Percentiles rank a stretch among this genome's conserved stretches.
phyloP scores from a whole-genome alignment of 2,329 filamentous ascomycete species.

The Macroventuria anomochaeta region DNA sequence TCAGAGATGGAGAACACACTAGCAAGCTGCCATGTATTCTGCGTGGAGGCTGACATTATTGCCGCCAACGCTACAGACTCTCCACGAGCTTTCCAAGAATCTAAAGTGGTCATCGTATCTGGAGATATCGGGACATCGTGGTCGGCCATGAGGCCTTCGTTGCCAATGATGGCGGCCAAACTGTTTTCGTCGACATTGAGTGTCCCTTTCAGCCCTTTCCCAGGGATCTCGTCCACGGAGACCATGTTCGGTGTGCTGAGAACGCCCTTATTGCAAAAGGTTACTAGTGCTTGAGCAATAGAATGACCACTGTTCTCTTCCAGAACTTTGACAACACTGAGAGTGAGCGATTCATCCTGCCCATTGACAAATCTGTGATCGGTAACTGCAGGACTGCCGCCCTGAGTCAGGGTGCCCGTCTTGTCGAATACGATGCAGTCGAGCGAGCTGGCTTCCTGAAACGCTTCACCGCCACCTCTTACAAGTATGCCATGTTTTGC shows the following conservation, averaged over 20 bases:
- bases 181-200: conserved; percentile 50
- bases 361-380: conserved; percentile 53
- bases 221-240: conserved; percentile 69
- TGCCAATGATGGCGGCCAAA: conserved; percentile 67
- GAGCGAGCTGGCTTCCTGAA: conserved; percentile 80
- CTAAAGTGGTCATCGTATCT: conserved; percentile 29
- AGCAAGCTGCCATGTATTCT: conserved; percentile 55
- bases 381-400: conserved; percentile 73
- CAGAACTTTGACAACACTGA: conserved; percentile 65
- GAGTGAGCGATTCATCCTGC: conserved; percentile 47
- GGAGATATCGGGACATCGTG: conserved; percentile 41
- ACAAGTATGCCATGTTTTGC: conserved; percentile 81
- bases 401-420: conserved; percentile 80
- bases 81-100: conserved; percentile 51
- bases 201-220: conserved; percentile 70
- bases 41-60: conserved; percentile 12
- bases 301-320: conserved; percentile 79
- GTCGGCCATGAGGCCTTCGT: conserved; percentile 69
- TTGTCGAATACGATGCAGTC: conserved; percentile 88
- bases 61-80: conserved; percentile 53
- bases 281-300: conserved; percentile 72
- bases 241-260: conserved; percentile 29
- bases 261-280: conserved; percentile 59
- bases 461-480: conserved; percentile 84
- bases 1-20: conserved; percentile 80